These are phyloP conservation scores for Sinapis alba DNA, from an alignment of 441 rosid species.

Conservation along the genomic window DNA sequence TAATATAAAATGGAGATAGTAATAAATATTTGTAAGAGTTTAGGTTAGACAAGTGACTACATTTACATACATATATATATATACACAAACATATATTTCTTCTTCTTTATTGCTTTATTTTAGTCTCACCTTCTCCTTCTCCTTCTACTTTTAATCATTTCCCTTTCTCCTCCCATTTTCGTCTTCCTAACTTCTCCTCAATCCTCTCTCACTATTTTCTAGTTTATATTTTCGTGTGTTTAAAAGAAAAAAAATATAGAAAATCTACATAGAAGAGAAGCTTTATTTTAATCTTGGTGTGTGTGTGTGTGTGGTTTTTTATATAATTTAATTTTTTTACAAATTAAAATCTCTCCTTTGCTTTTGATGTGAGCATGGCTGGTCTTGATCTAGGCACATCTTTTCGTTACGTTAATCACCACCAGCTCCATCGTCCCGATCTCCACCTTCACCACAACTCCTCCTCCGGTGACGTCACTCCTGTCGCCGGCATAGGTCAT, in stretches of 20 bases:
- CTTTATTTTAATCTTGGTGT: slow-evolving; percentile 50
- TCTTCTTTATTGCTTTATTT: slow-evolving; percentile 41
- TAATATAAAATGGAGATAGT: no score
- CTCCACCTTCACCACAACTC: slow-evolving; percentile 66
- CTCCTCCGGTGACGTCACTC: slow-evolving; percentile 41
- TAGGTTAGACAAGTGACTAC: slow-evolving; percentile 61
- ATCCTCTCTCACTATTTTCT: slow-evolving; percentile 19
- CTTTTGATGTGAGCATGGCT: slow-evolving; percentile 75
- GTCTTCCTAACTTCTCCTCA: slow-evolving; percentile 32
- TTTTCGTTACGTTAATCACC: slow-evolving; percentile 75
- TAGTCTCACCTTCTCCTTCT: slow-evolving; percentile 48
- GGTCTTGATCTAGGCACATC: slow-evolving; percentile 92
- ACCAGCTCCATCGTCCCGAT: slow-evolving; percentile 69
- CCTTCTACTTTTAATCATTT: slow-evolving; percentile 45
- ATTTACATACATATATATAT: slow-evolving; percentile 38
- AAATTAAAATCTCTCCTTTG: slow-evolving; percentile 34
- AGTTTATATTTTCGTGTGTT: slow-evolving; percentile 29
- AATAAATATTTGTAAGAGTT: slow-evolving; percentile 31
- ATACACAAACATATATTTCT: slow-evolving; percentile 23
- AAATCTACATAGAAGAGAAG: slow-evolving; percentile 32
- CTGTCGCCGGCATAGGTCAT: slow-evolving; percentile 38
- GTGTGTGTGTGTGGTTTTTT: slow-evolving; percentile 31
- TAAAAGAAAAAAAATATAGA: slow-evolving; percentile 8
- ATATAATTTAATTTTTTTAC: slow-evolving; percentile 41
- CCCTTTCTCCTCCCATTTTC: slow-evolving; percentile 39